Percentiles rank a stretch among this genome's conserved stretches.
Conservation (phyloP, 352 stramenopile genomes). For the Phytopythium delawarense region DNA sequence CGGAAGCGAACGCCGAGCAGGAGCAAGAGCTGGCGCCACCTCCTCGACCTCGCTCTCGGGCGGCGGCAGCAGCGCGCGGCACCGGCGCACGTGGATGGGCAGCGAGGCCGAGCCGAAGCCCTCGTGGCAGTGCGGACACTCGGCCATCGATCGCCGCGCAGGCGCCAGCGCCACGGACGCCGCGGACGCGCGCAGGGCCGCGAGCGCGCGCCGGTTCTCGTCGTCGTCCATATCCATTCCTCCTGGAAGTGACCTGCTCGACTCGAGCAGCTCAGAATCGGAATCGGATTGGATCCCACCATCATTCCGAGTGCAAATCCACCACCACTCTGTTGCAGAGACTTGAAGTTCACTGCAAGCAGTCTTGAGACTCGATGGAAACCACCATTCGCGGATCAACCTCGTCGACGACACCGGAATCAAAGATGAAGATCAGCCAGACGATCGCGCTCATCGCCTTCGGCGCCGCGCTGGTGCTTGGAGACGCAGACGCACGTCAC, state of each 20-base stretch:
- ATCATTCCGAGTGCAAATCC: not conserved
- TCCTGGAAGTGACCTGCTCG: not conserved
- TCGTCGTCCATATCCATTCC: slow-evolving; percentile 24
- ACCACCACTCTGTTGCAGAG: not conserved
- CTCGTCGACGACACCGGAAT: too few relatives aligned
- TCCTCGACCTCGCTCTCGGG: slow-evolving; percentile 20
- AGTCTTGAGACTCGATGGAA: too few relatives aligned
- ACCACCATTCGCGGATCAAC: too few relatives aligned
- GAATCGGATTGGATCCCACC: not conserved
- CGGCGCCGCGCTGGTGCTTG: too few relatives aligned
- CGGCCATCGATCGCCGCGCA: slow-evolving; percentile 18
- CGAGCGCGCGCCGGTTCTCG: slow-evolving; percentile 33
- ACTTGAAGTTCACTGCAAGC: too few relatives aligned
- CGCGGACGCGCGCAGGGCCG: slow-evolving; percentile 18
- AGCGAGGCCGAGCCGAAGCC: slow-evolving; percentile 58
- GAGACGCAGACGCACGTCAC: too few relatives aligned
- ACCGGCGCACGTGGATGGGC: slow-evolving; percentile 57
- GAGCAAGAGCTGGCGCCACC: slow-evolving; percentile 6
- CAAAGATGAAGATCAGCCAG: too few relatives aligned
- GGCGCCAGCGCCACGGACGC: slow-evolving; percentile 12
- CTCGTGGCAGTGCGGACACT: slow-evolving; percentile 54
- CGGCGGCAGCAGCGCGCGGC: slow-evolving; percentile 35
- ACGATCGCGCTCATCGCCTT: too few relatives aligned
- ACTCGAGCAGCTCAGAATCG: too few relatives aligned
- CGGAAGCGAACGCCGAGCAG: slow-evolving; percentile 20